Base-by-base conservation (phyloP, 352 stramenopile species). In the Pythium chondricola region DNA sequence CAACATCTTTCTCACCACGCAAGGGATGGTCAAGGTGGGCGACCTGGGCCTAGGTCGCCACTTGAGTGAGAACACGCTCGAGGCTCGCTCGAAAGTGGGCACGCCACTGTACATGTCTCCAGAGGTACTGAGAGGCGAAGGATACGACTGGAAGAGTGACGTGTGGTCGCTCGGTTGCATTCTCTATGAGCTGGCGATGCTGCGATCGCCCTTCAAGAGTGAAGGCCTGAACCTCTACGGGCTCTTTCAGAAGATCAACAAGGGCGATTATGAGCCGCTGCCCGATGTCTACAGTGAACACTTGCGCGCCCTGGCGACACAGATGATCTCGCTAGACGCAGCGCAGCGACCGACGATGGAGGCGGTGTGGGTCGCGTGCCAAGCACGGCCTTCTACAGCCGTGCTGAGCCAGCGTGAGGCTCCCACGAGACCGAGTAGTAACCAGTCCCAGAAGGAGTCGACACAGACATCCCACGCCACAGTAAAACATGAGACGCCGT, bases 31-130 rank as follows among this genome's bases (percentile, higher is more conserved):
- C 16, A 98, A 98, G 63, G 85, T 93, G 21, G 83, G 83, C 2
- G 83, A 93, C 51, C 54, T 93, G 2, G 83, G 83, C 2, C 65
- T 95, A 32, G 80, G 80, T 6, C 71, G 83, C 25, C 67, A 87
- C 30, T 50, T 95, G 40, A 92, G 83, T 32, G 80, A 92, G 22
- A 69, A 92, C 45, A 93, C 80, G 4, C 55, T 91, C 18, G 69
- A 92, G 35, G 83, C 87, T 13, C 83, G 91, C 37, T 95, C 83
- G 10, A 96, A 97, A 51, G 91, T 97, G 14, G 93, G 93, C 2
- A 98, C 91, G 20, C 93, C 93, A 31, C 66, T 98, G 18, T 98
- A 98, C 58, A 97, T 98, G 87, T 96, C 88, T 8, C 92, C 93
- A 0, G 93, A 98, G 47, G 88, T 98, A 29, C 72, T 98, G 17